Conservation (phyloP, 441 rosid species). For the Kokia cookei region DNA sequence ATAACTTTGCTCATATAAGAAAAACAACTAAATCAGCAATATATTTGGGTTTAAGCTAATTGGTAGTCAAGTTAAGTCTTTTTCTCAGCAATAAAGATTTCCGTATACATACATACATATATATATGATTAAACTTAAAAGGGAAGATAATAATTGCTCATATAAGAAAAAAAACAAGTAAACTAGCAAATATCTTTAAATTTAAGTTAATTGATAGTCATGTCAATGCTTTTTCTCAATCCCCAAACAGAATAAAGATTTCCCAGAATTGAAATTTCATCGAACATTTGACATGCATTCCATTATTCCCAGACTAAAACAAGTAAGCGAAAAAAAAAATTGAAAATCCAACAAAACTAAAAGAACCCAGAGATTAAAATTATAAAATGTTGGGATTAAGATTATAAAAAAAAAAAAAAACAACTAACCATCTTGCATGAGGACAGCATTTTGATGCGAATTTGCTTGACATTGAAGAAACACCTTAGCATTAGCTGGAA, state of each 20-base stretch:
- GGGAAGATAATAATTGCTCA: neutral
- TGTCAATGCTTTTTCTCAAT: neutral
- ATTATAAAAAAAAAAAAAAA: neutral
- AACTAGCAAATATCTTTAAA: neutral
- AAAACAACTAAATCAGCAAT: too few species aligned
- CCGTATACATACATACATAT: too few species aligned
- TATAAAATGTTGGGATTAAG: neutral
- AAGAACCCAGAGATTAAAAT: neutral
- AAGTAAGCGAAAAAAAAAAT: neutral
- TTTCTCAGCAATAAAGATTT: too few species aligned
- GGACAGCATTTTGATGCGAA: conserved; percentile 26
- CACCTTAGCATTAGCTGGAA: conserved; percentile 33
- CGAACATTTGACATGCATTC: neutral
- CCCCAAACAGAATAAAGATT: neutral
- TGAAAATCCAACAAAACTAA: neutral
- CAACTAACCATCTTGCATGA: conserved; percentile 71
- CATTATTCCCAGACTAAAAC: neutral
- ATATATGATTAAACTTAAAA: neutral
- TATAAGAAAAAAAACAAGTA: neutral
- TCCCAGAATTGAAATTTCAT: neutral
- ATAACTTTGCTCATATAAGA: too few species aligned
- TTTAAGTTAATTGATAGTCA: neutral
- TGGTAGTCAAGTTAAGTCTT: too few species aligned
- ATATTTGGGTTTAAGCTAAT: too few species aligned
- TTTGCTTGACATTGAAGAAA: conserved; percentile 31